Evolutionary conservation across 78 protist species (phyloP).

Genomic region (Goniomonas avonlea): DNA sequence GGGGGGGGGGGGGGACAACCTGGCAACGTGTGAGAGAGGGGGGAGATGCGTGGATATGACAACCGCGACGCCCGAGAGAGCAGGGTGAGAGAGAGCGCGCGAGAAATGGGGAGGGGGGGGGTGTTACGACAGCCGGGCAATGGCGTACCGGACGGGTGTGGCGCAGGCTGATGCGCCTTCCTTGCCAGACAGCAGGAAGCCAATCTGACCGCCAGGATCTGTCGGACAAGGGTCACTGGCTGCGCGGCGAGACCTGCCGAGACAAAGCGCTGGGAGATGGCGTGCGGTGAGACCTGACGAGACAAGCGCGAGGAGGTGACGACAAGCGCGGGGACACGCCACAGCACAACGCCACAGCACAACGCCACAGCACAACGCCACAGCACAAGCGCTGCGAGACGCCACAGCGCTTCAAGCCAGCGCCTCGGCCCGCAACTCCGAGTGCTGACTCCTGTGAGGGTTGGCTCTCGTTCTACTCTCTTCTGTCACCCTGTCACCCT

Average conservation of each 20-base stretch:
- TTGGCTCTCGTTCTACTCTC: too few species aligned
- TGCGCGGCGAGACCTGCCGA: background rate
- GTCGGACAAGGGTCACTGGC: background rate
- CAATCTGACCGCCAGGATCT: conserved; percentile 67
- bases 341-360: too few species aligned
- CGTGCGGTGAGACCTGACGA: background rate
- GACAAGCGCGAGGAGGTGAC: conserved; percentile 15
- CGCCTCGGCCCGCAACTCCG: too few species aligned
- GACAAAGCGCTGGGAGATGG: background rate
- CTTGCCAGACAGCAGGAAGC: conserved; percentile 55
- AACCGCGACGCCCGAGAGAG: too few species aligned
- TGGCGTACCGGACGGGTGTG: background rate
- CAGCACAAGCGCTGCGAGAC: too few species aligned
- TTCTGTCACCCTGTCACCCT: too few species aligned
- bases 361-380: too few species aligned
- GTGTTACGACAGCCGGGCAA: background rate
- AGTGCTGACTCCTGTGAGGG: background rate
- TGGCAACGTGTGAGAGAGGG: too few species aligned
- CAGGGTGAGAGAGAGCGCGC: background rate
- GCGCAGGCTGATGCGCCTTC: background rate
- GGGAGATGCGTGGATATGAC: too few species aligned
- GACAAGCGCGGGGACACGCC: background rate
- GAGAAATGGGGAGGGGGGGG: background rate
- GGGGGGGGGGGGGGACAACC: background rate
- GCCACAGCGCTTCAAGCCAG: too few species aligned